These are phyloP conservation scores for Talaromyces nanjingensis DNA, from an alignment of 495 filamentous ascomycete species.

Conservation along the genomic window DNA sequence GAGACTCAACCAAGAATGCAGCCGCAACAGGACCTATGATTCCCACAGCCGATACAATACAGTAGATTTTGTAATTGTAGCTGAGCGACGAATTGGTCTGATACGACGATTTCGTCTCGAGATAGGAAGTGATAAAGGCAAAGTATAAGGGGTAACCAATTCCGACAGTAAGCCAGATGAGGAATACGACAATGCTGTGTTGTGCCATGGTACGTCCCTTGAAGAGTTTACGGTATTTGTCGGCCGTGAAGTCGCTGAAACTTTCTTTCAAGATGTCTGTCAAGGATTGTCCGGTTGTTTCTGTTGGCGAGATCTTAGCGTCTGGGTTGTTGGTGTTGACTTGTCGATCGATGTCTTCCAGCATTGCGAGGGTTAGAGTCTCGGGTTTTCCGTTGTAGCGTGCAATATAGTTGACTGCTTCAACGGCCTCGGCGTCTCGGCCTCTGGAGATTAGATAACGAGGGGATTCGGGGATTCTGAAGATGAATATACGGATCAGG, in stretches of 20 bases:
- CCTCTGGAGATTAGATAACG: conserved; percentile 27
- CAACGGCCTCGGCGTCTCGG: conserved; percentile 23
- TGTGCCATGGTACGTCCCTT: conserved; percentile 16
- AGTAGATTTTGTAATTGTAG: conserved; percentile 27
- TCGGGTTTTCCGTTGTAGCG: conserved; percentile 22
- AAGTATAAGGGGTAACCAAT: conserved; percentile 31
- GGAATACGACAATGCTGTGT: conserved; percentile 23
- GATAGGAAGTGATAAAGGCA: conserved; percentile 28
- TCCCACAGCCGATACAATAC: conserved; percentile 25
- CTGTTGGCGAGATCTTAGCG: neutral
- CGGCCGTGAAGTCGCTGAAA: conserved; percentile 22
- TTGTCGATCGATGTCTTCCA: conserved; percentile 22
- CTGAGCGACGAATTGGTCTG: conserved; percentile 19
- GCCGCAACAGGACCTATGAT: conserved; percentile 23
- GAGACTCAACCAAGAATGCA: conserved; percentile 21
- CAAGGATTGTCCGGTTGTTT: conserved; percentile 7
- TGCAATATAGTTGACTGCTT: conserved; percentile 25
- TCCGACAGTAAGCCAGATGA: conserved; percentile 26
- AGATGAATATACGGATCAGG: conserved; percentile 23
- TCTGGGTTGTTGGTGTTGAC: conserved; percentile 7
- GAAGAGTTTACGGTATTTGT: conserved; percentile 23
- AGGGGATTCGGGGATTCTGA: conserved; percentile 28
- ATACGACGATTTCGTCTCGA: conserved; percentile 19
- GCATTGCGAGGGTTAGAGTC: conserved; percentile 23
- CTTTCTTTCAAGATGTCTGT: conserved; percentile 22